Conservation (phyloP, 2,329 filamentous ascomycete genomes). For the Fusarium sp. region DNA sequence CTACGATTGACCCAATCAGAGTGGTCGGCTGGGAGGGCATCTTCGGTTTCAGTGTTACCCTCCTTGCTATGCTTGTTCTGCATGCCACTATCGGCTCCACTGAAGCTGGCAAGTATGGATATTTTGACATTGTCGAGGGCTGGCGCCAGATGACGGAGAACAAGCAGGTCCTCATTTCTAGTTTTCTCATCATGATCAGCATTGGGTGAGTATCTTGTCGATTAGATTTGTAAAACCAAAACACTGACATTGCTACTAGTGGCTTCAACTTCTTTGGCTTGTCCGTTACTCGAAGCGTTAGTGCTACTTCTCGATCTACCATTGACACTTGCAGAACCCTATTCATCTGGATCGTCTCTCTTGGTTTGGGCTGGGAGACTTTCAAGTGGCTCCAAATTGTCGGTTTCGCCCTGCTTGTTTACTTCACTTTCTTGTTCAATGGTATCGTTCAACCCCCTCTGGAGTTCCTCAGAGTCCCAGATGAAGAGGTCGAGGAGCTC, state of each 20-base stretch:
- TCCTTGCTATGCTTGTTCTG: conserved; percentile 80
- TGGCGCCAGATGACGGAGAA: conserved; percentile 82
- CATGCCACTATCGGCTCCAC: conserved; percentile 82
- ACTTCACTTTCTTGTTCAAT: conserved; percentile 97
- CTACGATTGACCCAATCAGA: conserved; percentile 77
- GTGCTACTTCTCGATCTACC: conserved; percentile 91
- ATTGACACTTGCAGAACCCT: conserved; percentile 98
- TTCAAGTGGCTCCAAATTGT: conserved; percentile 97
- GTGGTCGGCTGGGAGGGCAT: conserved; percentile 97
- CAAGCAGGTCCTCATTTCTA: conserved; percentile 76
- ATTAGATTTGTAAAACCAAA: neutral
- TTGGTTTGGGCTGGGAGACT: conserved; percentile 93
- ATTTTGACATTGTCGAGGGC: conserved; percentile 90
- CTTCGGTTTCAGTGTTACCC: conserved; percentile 85
- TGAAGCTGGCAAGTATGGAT: conserved; percentile 76
- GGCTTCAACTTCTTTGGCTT: conserved; percentile 99
- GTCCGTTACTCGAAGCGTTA: conserved; percentile 88
- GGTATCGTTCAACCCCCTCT: conserved; percentile 88
- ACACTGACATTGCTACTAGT: conserved; percentile 54
- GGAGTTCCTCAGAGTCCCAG: conserved; percentile 65
- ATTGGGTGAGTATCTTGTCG: conserved; percentile 74
- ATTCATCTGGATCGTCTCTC: conserved; percentile 96
- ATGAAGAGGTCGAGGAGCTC: conserved; percentile 68
- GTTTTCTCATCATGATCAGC: conserved; percentile 93
- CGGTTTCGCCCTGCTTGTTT: conserved; percentile 90